Percentiles rank a stretch among this genome's conserved stretches.
phyloP scores from a whole-genome alignment of 2,329 filamentous ascomycete genomes.

The Capronia coronata region DNA sequence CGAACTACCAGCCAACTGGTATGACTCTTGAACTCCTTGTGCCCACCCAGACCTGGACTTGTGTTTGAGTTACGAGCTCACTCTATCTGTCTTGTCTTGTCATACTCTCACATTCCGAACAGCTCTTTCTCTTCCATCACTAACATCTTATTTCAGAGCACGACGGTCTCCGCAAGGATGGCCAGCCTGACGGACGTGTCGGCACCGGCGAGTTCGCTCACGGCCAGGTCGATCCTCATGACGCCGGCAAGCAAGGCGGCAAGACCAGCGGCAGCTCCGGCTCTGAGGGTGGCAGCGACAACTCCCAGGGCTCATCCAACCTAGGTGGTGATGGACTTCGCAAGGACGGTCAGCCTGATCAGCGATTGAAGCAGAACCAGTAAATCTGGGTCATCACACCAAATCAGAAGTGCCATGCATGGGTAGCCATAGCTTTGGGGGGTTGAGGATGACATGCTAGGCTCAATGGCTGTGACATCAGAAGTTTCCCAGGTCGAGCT shows the following conservation, averaged over 20 bases:
- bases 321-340: conserved; percentile 19
- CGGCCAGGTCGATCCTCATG: conserved; percentile 26
- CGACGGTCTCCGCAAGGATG: conserved; percentile 27
- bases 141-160: too few relatives aligned
- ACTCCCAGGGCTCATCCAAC: conserved; percentile 13
- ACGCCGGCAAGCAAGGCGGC: conserved; percentile 26
- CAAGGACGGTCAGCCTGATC: conserved; percentile 24
- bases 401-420: too few relatives aligned
- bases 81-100: too few relatives aligned
- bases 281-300: conserved; percentile 4
- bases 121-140: not conserved
- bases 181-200: conserved; percentile 22
- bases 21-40: not conserved
- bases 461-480: too few relatives aligned
- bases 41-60: too few relatives aligned
- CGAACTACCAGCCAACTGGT: conserved; percentile 27
- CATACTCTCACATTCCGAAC: not conserved
- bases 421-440: too few relatives aligned
- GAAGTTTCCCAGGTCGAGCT: too few relatives aligned
- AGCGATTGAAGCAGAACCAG: conserved; percentile 25
- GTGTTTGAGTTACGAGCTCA: too few relatives aligned
- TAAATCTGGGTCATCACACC: too few relatives aligned
- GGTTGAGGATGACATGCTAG: too few relatives aligned
- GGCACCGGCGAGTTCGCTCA: conserved; percentile 22
- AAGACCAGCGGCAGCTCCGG: conserved; percentile 5